Evolutionary conservation across 1,284 basidiomycete species (phyloP).

Genomic region (Uromyces viciae-fabae): DNA sequence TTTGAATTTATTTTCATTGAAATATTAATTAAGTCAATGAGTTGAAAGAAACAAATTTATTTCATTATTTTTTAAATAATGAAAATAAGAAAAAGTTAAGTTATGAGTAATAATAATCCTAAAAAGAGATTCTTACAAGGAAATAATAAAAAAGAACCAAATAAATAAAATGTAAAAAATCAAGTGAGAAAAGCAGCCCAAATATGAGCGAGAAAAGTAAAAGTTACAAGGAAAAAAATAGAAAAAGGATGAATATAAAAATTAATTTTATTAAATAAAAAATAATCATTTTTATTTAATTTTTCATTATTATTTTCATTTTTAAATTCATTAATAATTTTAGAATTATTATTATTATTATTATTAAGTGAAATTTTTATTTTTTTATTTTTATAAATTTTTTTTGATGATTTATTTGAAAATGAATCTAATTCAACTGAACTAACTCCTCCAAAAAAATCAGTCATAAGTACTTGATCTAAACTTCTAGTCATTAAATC

Average conservation of each 20-base stretch:
- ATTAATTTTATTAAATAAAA: not conserved
- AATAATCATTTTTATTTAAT: not conserved
- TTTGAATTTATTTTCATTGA: too few species aligned
- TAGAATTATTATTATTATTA: too few species aligned
- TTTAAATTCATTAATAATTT: too few species aligned
- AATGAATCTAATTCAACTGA: constrained; percentile 64
- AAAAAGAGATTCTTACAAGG: too few species aligned
- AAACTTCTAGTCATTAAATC: constrained; percentile 74
- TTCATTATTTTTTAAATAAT: too few species aligned
- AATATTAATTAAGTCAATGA: too few species aligned
- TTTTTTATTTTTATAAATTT: not conserved
- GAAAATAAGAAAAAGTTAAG: too few species aligned
- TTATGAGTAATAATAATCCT: too few species aligned
- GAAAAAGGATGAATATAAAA: not conserved
- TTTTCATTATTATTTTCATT: not conserved
- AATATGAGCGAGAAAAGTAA: constrained; percentile 15
- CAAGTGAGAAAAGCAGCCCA: constrained; percentile 13
- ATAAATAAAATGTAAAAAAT: too few species aligned
- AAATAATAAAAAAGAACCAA: too few species aligned
- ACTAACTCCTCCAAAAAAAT: constrained; percentile 91
- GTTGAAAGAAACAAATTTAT: too few species aligned
- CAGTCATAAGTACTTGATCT: constrained; percentile 72
- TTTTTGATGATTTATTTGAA: not conserved
- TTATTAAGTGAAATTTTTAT: not conserved
- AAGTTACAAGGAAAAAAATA: not conserved